Evolutionary conservation across 768 basidiomycete species (phyloP).

Genomic region (Mycena albidolilacea): DNA sequence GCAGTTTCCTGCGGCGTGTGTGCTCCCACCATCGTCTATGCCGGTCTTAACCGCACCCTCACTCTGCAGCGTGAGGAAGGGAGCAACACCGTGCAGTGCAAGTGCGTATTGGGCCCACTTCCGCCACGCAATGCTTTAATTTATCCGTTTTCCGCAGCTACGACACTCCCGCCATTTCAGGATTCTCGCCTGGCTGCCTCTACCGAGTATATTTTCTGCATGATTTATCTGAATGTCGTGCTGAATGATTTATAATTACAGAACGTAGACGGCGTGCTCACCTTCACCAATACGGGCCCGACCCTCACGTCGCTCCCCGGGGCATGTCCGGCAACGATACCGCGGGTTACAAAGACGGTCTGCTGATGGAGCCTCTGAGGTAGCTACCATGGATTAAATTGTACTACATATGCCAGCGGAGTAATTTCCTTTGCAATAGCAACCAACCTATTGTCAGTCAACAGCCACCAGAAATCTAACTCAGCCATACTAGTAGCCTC

Average conservation of each 20-base stretch:
- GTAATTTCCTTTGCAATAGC: too few species aligned
- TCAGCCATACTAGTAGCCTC: too few species aligned
- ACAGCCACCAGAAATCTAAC: too few species aligned
- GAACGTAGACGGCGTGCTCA: conserved; percentile 13
- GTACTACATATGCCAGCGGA: too few species aligned
- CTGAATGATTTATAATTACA: neutral
- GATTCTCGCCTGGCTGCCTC: conserved; percentile 5
- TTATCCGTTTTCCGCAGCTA: neutral
- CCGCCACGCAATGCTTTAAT: neutral
- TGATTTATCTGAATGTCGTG: neutral
- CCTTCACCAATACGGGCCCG: conserved; percentile 14
- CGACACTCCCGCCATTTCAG: conserved; percentile 4
- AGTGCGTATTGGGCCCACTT: neutral
- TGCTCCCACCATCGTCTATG: neutral
- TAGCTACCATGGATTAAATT: too few species aligned
- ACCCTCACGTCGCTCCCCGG: conserved; percentile 15
- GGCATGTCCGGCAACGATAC: conserved; percentile 1
- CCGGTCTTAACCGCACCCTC: conserved; percentile 7
- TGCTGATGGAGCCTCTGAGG: neutral
- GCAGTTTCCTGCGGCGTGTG: conserved; percentile 2
- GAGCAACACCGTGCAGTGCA: conserved; percentile 16
- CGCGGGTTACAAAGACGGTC: conserved; percentile 2
- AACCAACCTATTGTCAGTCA: too few species aligned
- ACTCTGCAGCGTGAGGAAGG: conserved; percentile 13
- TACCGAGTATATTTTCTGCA: neutral